These are phyloP conservation scores for Auricularia sp. DNA, from an alignment of 768 basidiomycete species.

Conservation along the genomic window DNA sequence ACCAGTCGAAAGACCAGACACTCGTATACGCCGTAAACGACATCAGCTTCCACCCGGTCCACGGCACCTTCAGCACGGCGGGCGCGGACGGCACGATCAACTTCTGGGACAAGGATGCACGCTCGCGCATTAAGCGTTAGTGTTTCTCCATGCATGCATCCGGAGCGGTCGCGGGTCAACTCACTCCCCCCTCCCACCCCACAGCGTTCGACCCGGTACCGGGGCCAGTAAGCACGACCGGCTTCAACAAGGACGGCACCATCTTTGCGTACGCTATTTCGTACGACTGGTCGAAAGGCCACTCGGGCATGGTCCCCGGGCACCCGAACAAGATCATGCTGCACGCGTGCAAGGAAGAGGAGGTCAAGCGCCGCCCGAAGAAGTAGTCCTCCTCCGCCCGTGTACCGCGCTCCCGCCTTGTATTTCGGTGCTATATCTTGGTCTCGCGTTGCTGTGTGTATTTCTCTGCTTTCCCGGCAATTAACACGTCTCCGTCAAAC, in stretches of 20 bases:
- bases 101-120: constrained; percentile 92
- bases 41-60: constrained; percentile 75
- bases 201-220: constrained; percentile 64
- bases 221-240: constrained; percentile 68
- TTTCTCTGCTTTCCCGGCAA: too few relatives aligned
- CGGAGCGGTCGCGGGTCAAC: constrained; percentile 3
- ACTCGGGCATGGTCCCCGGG: constrained; percentile 67
- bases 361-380: constrained; percentile 27
- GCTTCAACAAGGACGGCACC: constrained; percentile 79
- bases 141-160: constrained; percentile 4
- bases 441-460: too few relatives aligned
- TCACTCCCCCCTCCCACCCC: background rate
- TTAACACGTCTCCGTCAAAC: too few relatives aligned
- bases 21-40: constrained; percentile 77
- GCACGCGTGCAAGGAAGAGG: constrained; percentile 32
- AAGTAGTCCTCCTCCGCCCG: background rate
- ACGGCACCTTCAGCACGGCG: constrained; percentile 79
- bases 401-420: too few relatives aligned
- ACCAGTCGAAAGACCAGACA: constrained; percentile 53
- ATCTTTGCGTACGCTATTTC: constrained; percentile 90
- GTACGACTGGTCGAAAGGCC: constrained; percentile 92
- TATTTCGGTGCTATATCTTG: too few relatives aligned
- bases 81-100: constrained; percentile 81
- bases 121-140: constrained; percentile 83
- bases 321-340: constrained; percentile 32